Percentiles rank a stretch among this genome's conserved stretches.
Conservation (phyloP, 108 stramenopile species). For the Cyclotella choctawhatcheeana region DNA sequence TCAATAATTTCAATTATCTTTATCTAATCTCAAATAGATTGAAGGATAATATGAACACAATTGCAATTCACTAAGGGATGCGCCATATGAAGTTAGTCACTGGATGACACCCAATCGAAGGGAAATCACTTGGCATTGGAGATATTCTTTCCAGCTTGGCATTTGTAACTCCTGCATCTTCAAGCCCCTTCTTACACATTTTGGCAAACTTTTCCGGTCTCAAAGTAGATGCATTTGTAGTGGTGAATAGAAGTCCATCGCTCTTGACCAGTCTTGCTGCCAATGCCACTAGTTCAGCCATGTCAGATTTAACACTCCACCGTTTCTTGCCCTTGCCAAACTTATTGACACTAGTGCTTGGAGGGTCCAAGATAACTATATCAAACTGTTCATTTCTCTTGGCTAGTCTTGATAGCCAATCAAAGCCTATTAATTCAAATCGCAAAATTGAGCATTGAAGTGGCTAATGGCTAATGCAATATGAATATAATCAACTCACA, state of each 20-base stretch:
- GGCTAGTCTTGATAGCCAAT: constrained; percentile 75
- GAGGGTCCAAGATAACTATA: constrained; percentile 88
- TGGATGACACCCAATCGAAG: constrained; percentile 66
- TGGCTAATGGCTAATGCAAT: neutral
- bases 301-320: constrained; percentile 83
- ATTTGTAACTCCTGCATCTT: constrained; percentile 59
- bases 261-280: constrained; percentile 79
- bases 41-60: too few species aligned
- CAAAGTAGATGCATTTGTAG: constrained; percentile 76
- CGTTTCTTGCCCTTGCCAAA: constrained; percentile 69
- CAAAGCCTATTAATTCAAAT: constrained; percentile 53
- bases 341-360: constrained; percentile 68
- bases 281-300: constrained; percentile 75
- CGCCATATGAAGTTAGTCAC: constrained; percentile 76
- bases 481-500: constrained; percentile 45
- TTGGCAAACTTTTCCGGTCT: constrained; percentile 70
- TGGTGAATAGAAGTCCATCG: constrained; percentile 77
- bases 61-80: neutral
- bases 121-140: constrained; percentile 84
- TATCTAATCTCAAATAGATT: too few species aligned
- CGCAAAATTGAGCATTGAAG: neutral
- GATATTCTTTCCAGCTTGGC: constrained; percentile 77
- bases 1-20: too few species aligned
- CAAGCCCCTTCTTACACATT: constrained; percentile 67
- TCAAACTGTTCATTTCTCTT: constrained; percentile 87